Evolutionary conservation across 2,329 filamentous ascomycete genomes (phyloP).

Genomic region (Bisporella sp.): DNA sequence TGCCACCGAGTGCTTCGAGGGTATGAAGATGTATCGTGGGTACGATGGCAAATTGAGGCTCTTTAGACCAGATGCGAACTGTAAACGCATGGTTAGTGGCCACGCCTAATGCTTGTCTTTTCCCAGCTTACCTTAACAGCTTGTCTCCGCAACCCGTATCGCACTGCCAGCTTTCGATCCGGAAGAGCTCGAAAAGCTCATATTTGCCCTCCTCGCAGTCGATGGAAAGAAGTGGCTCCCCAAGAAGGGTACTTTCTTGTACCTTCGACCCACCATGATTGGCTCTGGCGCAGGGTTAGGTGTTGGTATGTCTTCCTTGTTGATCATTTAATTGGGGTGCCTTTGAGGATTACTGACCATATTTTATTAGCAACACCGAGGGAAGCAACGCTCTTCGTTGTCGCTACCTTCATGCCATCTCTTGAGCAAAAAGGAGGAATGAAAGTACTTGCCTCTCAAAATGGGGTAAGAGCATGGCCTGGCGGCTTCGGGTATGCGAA

Average conservation of each 20-base stretch:
- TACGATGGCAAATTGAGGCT: conserved; percentile 55
- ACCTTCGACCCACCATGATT: conserved; percentile 76
- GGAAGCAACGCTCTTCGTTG: conserved; percentile 84
- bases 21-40: conserved; percentile 76
- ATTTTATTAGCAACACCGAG: conserved; percentile 51
- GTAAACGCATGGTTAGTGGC: conserved; percentile 25
- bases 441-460: conserved; percentile 69
- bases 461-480: conserved; percentile 87
- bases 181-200: conserved; percentile 64
- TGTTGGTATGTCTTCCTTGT: conserved; percentile 34
- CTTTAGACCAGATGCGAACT: conserved; percentile 56
- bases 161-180: conserved; percentile 69
- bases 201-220: conserved; percentile 62
- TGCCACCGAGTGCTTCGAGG: conserved; percentile 87
- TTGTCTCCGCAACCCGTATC: conserved; percentile 57
- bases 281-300: conserved; percentile 75
- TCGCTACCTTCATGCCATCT: conserved; percentile 56
- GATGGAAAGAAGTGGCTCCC: conserved; percentile 79
- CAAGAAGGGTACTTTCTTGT: conserved; percentile 65
- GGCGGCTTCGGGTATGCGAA: conserved; percentile 91
- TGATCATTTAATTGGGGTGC: too few relatives aligned
- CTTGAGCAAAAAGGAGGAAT: conserved; percentile 51
- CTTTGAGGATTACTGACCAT: too few relatives aligned
- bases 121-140: conserved; percentile 1
- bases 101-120: not conserved